Percentiles rank a stretch among this genome's conserved stretches.
These are phyloP conservation scores for Amoebophrya sp. DNA, from an alignment of 169 alveolate species.

Conservation along the genomic window DNA sequence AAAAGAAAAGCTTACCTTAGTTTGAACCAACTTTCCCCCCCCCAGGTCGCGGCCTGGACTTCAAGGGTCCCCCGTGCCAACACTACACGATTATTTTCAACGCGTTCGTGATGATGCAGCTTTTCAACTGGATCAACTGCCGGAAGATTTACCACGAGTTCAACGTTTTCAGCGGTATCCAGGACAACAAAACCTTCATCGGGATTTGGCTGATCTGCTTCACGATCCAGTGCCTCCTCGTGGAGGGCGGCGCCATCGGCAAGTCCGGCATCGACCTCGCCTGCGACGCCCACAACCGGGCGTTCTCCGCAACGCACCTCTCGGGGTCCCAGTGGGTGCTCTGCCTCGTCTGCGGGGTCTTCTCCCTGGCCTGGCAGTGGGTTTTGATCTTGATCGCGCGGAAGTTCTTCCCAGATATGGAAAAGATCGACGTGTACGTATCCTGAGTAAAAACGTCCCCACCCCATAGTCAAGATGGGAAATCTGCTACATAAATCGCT, in stretches of 20 bases:
- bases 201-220: neutral
- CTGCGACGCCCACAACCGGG: conserved; percentile 1
- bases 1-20: neutral
- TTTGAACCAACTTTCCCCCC: neutral
- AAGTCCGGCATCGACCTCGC: neutral
- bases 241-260: neutral
- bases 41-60: neutral
- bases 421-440: neutral
- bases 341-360: neutral
- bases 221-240: neutral
- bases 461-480: too few relatives aligned
- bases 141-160: conserved; percentile 68
- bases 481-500: too few relatives aligned
- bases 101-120: conserved; percentile 67
- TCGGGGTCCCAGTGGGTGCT: neutral
- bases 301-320: neutral
- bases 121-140: conserved; percentile 71
- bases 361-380: neutral
- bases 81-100: conserved; percentile 73
- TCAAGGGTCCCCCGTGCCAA: conserved; percentile 51
- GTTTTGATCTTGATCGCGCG: neutral
- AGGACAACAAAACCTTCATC: neutral
- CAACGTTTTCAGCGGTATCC: conserved; percentile 64
- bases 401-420: neutral
- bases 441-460: too few relatives aligned